Evolutionary conservation across 257 asterid genomes (phyloP).

Genomic region (Jasminum sambac): DNA sequence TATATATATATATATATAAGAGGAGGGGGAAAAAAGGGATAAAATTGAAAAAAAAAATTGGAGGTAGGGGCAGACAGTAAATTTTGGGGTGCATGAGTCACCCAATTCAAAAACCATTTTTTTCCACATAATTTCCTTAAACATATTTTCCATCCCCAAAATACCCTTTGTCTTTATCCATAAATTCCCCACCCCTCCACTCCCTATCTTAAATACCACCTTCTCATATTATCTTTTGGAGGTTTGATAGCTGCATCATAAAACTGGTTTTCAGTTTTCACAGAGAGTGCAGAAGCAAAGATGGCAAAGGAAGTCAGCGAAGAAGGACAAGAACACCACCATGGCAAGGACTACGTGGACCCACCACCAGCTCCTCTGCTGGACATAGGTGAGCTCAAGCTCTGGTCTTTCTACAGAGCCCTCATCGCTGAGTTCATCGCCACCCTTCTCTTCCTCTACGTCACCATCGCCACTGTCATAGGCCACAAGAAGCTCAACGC

Average conservation of each 20-base stretch:
- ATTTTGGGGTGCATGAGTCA: too few species aligned
- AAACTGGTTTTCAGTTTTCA: conserved; percentile 5
- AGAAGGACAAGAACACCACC: conserved; percentile 37
- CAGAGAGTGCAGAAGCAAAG: not conserved
- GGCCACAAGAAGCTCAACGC: conserved; percentile 62
- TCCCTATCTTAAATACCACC: too few species aligned
- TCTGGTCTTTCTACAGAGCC: conserved; percentile 83
- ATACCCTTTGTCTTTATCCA: conserved; percentile 58
- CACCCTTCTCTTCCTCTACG: conserved; percentile 72
- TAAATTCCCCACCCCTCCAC: conserved; percentile 14
- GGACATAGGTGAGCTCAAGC: conserved; percentile 56
- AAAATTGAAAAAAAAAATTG: too few species aligned
- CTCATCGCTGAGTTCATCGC: conserved; percentile 77
- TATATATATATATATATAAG: too few species aligned
- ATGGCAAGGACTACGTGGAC: conserved; percentile 68
- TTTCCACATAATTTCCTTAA: too few species aligned
- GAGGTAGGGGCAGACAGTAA: too few species aligned
- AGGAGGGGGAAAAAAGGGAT: too few species aligned
- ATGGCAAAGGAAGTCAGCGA: conserved; percentile 51
- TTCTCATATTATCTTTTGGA: too few species aligned
- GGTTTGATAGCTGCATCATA: too few species aligned
- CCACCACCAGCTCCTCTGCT: conserved; percentile 84
- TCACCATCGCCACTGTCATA: conserved; percentile 70
- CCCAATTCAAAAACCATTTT: too few species aligned
- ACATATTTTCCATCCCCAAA: conserved; percentile 33